These are phyloP conservation scores for Lactarius sp. DNA, from an alignment of 768 basidiomycete genomes.

Conservation along the genomic window DNA sequence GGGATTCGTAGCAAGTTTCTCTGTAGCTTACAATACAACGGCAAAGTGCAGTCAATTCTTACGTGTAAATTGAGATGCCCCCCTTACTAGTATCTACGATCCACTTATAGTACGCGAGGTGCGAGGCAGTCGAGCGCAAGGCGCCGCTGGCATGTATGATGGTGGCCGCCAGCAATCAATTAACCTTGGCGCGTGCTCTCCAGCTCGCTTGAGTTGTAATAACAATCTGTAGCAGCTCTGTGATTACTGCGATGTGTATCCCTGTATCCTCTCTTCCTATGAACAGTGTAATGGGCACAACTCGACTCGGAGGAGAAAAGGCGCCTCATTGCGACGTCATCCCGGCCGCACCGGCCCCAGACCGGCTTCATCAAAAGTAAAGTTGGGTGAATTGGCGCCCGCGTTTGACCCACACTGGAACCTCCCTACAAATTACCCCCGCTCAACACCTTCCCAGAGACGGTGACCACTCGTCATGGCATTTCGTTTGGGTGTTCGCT, in stretches of 20 bases:
- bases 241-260: no score
- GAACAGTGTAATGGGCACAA: no score
- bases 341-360: constrained; percentile 11
- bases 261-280: no score
- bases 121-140: neutral
- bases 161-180: no score
- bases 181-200: neutral
- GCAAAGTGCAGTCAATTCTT: neutral
- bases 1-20: no score
- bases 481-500: constrained; percentile 14
- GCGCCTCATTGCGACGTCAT: constrained; percentile 6
- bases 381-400: neutral
- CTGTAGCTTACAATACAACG: neutral
- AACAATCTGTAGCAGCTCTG: no score
- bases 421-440: neutral
- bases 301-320: no score
- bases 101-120: constrained; percentile 7
- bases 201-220: no score
- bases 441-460: neutral
- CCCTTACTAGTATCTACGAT: neutral
- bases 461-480: constrained; percentile 2
- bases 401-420: neutral
- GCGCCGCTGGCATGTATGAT: neutral
- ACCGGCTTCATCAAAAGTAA: neutral
- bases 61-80: neutral